Evolutionary conservation across 148 eudicot genomes (phyloP).

Genomic region (Camellia lanceoleosa): DNA sequence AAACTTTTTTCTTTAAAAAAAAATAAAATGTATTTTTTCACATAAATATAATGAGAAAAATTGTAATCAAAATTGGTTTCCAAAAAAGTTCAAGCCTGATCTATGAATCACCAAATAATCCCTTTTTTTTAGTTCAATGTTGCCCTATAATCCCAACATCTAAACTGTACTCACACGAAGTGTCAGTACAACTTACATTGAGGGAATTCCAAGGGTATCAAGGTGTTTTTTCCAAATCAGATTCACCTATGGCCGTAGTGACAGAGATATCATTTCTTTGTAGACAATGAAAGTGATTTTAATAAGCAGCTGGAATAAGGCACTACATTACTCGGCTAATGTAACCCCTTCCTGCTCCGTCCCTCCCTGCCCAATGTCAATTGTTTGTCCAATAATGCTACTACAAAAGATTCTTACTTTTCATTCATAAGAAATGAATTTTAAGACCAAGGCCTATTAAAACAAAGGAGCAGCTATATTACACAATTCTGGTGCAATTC

Average conservation of each 20-base stretch:
- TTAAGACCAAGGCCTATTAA: neutral
- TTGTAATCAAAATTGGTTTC: neutral
- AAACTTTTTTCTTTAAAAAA: neutral
- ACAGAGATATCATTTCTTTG: neutral
- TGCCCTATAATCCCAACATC: neutral
- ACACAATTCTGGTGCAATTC: neutral
- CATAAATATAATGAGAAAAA: neutral
- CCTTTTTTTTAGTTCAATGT: neutral
- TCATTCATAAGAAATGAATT: neutral
- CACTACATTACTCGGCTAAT: neutral
- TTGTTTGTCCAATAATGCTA: neutral
- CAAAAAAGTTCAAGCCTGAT: neutral
- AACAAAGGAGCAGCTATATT: neutral
- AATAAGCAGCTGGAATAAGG: neutral
- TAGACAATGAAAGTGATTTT: neutral
- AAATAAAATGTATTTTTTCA: neutral
- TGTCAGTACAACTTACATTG: neutral
- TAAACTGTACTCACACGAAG: neutral
- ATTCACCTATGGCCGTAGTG: neutral
- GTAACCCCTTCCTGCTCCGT: neutral
- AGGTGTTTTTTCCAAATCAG: neutral
- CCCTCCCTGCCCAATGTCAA: neutral
- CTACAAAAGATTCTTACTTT: neutral
- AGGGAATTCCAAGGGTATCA: neutral
- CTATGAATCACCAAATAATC: neutral